Conservation (phyloP, 2,329 filamentous ascomycete species). For the Colletotrichum trifolii region DNA sequence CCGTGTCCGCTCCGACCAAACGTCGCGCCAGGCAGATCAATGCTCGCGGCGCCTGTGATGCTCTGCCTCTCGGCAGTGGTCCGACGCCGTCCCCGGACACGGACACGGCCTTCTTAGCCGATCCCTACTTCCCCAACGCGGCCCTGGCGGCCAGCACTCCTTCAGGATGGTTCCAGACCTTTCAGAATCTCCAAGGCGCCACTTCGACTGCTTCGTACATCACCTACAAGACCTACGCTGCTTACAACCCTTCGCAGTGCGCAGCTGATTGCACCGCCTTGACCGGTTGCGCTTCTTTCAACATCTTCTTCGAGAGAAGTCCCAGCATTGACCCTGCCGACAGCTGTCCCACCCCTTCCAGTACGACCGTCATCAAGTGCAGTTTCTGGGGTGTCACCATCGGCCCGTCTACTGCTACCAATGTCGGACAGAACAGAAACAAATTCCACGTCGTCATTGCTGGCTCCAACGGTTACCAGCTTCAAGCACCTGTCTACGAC, state of each 20-base stretch:
- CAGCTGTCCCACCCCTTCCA: constrained; percentile 7
- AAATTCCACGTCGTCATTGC: constrained; percentile 31
- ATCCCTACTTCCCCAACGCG: constrained; percentile 2
- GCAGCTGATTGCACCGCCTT: constrained; percentile 12
- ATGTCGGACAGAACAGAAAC: constrained; percentile 27
- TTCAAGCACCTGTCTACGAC: constrained; percentile 4
- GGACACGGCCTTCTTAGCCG: constrained; percentile 13
- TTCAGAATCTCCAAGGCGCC: constrained; percentile 26
- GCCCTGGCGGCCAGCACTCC: constrained; percentile 9
- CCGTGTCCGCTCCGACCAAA: no score
- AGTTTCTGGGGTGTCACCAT: constrained; percentile 21
- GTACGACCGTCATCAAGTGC: constrained; percentile 26
- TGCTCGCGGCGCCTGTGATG: not conserved
- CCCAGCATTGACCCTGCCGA: constrained; percentile 10
- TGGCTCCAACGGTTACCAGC: constrained; percentile 34
- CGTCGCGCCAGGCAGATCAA: no score
- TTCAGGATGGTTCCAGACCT: constrained; percentile 21
- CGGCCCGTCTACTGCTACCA: constrained; percentile 26
- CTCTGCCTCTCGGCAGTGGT: constrained; percentile 7
- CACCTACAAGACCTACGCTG: constrained; percentile 19
- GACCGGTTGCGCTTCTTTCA: constrained; percentile 16
- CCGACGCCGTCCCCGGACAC: constrained; percentile 16
- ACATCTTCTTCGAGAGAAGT: constrained; percentile 29
- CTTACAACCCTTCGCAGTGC: constrained; percentile 13
- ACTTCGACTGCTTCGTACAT: constrained; percentile 14